Evolutionary conservation across 2,329 filamentous ascomycete genomes (phyloP).

Genomic region (Coniella vitis): DNA sequence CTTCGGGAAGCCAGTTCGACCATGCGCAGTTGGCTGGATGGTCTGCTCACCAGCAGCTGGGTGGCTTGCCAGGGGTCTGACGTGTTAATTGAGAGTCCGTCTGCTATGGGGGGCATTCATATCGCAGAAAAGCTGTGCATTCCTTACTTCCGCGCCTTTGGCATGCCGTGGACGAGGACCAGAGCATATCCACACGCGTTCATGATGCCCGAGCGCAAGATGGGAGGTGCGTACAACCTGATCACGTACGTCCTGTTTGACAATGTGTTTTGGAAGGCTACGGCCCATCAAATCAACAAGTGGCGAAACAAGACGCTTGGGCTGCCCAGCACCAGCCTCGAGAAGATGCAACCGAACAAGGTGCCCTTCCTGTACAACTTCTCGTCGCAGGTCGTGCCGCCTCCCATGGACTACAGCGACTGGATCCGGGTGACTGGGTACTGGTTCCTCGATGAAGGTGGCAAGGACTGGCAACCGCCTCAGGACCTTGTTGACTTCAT

Average conservation of each 20-base stretch:
- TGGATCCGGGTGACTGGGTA: constrained; percentile 98
- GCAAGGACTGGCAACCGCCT: constrained; percentile 62
- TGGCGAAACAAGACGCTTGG: constrained; percentile 81
- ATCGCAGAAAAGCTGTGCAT: constrained; percentile 90
- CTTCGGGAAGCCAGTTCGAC: constrained; percentile 78
- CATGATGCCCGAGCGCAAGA: constrained; percentile 83
- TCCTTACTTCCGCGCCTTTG: constrained; percentile 95
- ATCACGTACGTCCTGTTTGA: constrained; percentile 96
- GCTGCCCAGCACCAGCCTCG: constrained; percentile 72
- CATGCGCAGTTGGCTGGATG: constrained; percentile 93
- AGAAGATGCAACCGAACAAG: constrained; percentile 92
- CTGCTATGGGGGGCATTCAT: constrained; percentile 95
- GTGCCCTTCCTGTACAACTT: constrained; percentile 99
- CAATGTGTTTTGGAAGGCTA: constrained; percentile 93
- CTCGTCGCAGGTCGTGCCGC: constrained; percentile 86
- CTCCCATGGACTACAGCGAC: constrained; percentile 90
- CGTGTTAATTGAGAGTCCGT: constrained; percentile 88
- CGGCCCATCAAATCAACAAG: constrained; percentile 81
- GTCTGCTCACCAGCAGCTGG: constrained; percentile 76
- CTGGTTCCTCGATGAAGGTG: constrained; percentile 85
- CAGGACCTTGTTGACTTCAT: constrained; percentile 76
- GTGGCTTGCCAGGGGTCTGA: constrained; percentile 79
- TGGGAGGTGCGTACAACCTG: constrained; percentile 93
- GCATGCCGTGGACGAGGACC: constrained; percentile 97
- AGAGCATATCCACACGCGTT: constrained; percentile 96